These are phyloP conservation scores for Candida gorgasii DNA, from an alignment of 805 yeast species.

Conservation along the genomic window DNA sequence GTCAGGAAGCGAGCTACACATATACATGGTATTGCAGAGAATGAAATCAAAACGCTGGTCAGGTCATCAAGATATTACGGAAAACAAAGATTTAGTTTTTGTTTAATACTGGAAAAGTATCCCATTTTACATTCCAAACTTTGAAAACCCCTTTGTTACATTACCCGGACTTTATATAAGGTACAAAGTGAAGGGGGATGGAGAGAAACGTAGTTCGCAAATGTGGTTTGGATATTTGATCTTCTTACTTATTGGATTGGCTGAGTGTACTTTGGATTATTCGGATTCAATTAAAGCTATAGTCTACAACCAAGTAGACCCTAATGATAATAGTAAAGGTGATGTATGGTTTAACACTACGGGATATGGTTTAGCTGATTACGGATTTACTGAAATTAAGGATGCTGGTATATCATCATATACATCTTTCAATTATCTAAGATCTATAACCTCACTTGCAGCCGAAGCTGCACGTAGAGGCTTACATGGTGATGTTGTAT, in stretches of 20 bases:
- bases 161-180: background rate
- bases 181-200: background rate
- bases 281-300: background rate
- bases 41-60: background rate
- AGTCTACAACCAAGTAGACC: conserved; percentile 3
- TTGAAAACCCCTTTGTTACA: background rate
- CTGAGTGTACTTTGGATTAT: conserved; percentile 3
- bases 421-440: conserved; percentile 4
- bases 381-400: conserved; percentile 2
- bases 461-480: background rate
- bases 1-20: background rate
- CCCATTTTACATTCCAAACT: background rate
- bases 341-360: conserved; percentile 5
- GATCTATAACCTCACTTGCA: conserved; percentile 1
- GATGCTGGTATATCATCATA: background rate
- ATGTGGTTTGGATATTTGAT: conserved; percentile 1
- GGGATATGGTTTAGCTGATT: conserved; percentile 1
- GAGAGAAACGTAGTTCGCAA: background rate
- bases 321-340: conserved; percentile 3
- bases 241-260: background rate
- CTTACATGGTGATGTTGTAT: conserved; percentile 7
- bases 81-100: background rate
- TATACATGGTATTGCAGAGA: background rate
- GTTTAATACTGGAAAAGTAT: background rate
- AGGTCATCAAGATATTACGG: background rate